These are phyloP conservation scores for Bolboschoenoplectus hybrid DNA, from an alignment of 202 grass and related monocot genomes.

Conservation along the genomic window DNA sequence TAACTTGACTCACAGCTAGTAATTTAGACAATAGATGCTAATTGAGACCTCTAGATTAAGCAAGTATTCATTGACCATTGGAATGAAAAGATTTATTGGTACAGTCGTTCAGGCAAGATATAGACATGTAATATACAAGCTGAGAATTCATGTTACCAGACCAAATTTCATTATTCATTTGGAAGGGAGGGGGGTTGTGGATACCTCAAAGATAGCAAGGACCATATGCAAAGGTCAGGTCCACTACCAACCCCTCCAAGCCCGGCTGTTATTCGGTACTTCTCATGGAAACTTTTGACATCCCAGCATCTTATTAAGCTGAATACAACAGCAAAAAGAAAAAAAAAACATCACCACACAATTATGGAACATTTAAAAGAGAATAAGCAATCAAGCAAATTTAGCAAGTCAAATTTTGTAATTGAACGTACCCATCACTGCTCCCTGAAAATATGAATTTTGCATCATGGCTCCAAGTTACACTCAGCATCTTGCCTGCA, in stretches of 20 bases:
- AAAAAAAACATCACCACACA: conserved; percentile 29
- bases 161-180: conserved; percentile 26
- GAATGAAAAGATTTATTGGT: conserved; percentile 42
- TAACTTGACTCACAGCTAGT: not conserved
- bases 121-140: conserved; percentile 31
- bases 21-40: not conserved
- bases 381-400: conserved; percentile 19
- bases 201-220: conserved; percentile 81
- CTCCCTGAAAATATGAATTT: conserved; percentile 88
- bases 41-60: not conserved
- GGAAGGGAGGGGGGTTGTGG: conserved; percentile 31
- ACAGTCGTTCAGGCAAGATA: not conserved
- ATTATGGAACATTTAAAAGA: not conserved
- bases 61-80: conserved; percentile 12
- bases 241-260: conserved; percentile 77
- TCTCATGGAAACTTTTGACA: conserved; percentile 75
- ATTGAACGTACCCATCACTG: conserved; percentile 78
- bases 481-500: conserved; percentile 80
- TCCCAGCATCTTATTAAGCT: conserved; percentile 97
- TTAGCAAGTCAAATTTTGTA: conserved; percentile 21
- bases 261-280: conserved; percentile 87
- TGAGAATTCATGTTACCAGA: conserved; percentile 30
- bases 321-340: conserved; percentile 38
- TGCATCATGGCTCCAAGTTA: conserved; percentile 80
- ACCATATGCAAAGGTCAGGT: conserved; percentile 73